Evolutionary conservation across 495 filamentous ascomycete genomes (phyloP), one percentile per base, ranked within the genome.

Genomic region (Friedmanniomyces endolithicus): DNA sequence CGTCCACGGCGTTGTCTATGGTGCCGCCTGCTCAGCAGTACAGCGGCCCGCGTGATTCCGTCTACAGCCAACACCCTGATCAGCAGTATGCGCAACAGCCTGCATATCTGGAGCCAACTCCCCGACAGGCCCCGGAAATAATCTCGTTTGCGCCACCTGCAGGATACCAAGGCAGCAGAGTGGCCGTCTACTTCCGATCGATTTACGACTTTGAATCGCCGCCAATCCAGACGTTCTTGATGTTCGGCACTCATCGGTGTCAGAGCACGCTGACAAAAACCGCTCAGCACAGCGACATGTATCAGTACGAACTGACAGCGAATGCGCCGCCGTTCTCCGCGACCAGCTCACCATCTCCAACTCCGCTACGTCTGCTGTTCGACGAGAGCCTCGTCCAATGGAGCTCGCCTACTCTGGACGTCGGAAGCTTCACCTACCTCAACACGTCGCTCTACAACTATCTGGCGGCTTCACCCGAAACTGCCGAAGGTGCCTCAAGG

Each of bases 391-490:
- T 48, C 2, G 33, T 62, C 6, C 19, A 19, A 6, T 57, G 59
- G 59, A 22, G 39, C 22, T 48, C 54, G 9, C 27, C 55, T 24
- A 49, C 59, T 22, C 19, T 58, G 11, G 59, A 58, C 25, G 34
- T 87, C 31, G 90, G 87, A 58, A 72, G 75, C 16, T 96, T 94
- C 65, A 82, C 80, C 2, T 98, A 94, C 56, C 74, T 78, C 54
- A 75, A 79, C 39, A 63, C 65, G 31, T 53, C 58, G 14, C 48
- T 60, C 9, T 62, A 65, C 33, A 50, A 34, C 51, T 60, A 59
- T 34, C 41, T 58, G 45, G 62, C 55, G 34, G 57, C 60, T 61
- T 65, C 60, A 49, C 62, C 48, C 27, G 63, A 53, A 65, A 58
- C 52, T 56, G 64, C 48, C 27, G 63, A 53, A 65, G 59, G 52